phyloP scores from a whole-genome alignment of 441 rosid species.

The Bocquillonia castaneifolia region DNA sequence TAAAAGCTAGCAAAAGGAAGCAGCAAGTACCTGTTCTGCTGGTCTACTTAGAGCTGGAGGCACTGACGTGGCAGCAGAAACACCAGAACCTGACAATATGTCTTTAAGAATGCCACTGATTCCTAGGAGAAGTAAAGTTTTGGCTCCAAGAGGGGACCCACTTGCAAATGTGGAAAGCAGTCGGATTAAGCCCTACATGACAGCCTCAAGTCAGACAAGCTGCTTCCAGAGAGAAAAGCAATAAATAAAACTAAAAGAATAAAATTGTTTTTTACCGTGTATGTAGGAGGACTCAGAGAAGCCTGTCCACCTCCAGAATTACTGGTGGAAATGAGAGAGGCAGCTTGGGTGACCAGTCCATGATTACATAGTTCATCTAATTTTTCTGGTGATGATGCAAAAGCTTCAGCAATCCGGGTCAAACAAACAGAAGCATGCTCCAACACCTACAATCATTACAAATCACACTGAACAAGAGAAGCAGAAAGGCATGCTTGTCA shows the following conservation, averaged over 20 bases:
- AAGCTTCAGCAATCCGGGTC: slow-evolving; percentile 98
- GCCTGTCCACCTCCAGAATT: slow-evolving; percentile 96
- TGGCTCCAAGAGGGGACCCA: slow-evolving; percentile 90
- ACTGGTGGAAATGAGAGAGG: slow-evolving; percentile 88
- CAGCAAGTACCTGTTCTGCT: slow-evolving; percentile 74
- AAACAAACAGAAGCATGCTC: slow-evolving; percentile 96
- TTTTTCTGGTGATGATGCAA: slow-evolving; percentile 80
- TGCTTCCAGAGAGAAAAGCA: slow-evolving; percentile 10
- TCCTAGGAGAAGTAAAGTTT: slow-evolving; percentile 89
- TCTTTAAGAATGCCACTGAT: slow-evolving; percentile 92
- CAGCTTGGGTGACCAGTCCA: slow-evolving; percentile 94
- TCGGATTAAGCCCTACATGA: slow-evolving; percentile 84
- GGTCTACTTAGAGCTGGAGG: slow-evolving; percentile 93
- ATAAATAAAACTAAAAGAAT: slow-evolving; percentile 7
- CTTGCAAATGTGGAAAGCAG: slow-evolving; percentile 93
- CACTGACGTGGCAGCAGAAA: slow-evolving; percentile 74
- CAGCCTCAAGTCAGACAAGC: slow-evolving; percentile 26
- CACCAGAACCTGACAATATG: slow-evolving; percentile 84
- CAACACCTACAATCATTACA: slow-evolving; percentile 62
- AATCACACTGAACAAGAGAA: slow-evolving; percentile 11
- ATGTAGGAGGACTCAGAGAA: slow-evolving; percentile 80
- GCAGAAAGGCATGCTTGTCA: not conserved
- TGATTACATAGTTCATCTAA: slow-evolving; percentile 93
- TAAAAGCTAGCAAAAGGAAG: slow-evolving; percentile 4
- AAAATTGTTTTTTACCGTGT: slow-evolving; percentile 56